Percentiles rank a stretch among this genome's conserved stretches.
Evolutionary conservation across 1,284 basidiomycete genomes (phyloP).

Genomic region (Ustilago cynodontis): DNA sequence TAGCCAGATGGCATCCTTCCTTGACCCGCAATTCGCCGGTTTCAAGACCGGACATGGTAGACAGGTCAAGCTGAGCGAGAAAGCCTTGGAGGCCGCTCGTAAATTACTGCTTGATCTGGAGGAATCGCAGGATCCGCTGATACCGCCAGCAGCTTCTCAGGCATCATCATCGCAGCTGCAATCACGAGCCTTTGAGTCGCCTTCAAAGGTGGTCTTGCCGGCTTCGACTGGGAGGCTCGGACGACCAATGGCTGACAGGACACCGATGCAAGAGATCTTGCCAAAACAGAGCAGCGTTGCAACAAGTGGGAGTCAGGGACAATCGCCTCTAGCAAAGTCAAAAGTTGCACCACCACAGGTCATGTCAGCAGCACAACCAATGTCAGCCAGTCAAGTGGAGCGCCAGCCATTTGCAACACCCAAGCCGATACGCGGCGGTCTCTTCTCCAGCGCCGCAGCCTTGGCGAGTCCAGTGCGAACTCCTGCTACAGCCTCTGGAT

Average conservation of each 20-base stretch:
- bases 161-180: conserved; percentile 9
- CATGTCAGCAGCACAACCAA: background rate
- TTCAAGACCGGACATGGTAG: conserved; percentile 38
- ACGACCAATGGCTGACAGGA: background rate
- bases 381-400: conserved; percentile 7
- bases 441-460: conserved; percentile 4
- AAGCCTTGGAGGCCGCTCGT: conserved; percentile 30
- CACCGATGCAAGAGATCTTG: conserved; percentile 30
- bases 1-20: conserved; percentile 37
- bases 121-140: conserved; percentile 16
- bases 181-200: background rate
- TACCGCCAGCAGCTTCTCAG: conserved; percentile 27
- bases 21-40: conserved; percentile 36
- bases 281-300: conserved; percentile 13
- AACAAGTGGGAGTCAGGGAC: background rate
- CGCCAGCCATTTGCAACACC: conserved; percentile 25
- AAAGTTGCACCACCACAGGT: background rate
- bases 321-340: background rate
- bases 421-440: conserved; percentile 10
- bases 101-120: conserved; percentile 38
- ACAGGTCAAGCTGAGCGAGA: conserved; percentile 36
- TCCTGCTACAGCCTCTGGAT: background rate
- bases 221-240: background rate
- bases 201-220: background rate
- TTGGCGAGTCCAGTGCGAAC: conserved; percentile 25